Base-by-base conservation (phyloP, 306 rosid species). In the Hippophae gyantsensis region DNA sequence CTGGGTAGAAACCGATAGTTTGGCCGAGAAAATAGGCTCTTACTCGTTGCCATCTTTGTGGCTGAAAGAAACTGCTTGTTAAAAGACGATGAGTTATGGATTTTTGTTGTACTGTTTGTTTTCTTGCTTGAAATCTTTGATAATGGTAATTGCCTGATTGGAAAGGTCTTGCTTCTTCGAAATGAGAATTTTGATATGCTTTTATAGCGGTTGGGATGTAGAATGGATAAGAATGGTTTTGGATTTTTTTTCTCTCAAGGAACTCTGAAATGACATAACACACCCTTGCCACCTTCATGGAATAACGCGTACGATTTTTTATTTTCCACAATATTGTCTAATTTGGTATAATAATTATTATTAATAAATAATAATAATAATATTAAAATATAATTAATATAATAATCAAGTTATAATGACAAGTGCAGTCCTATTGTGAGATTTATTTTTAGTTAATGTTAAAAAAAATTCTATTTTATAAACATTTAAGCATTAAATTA, bases 1-100 rank as follows among this genome's bases (percentile, higher is more conserved):
- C 57, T 60, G 56, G 89, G 58, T 13, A 89, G 83, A 46, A 74
- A 86, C 1, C 84, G 80, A 74, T 79, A 82, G 71, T 53, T 72
- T 11, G 80, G 42, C 54, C 82, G 74, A 18, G 79, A 56, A 63
- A 73, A 59, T 75, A 59, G 79, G 62, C 68, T 62, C 43, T 77
- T 76, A 48, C 87, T 69, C 48, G 82, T 56, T 26, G 95, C 97
- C 97, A 89, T 89, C 26, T 11, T 43, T 6, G 52, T 9, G 25
- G 6, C 0, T 6, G 12, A 3, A 58, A 12, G 13, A 8, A 40
- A 9, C 23, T 32, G 38, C 38, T 32, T 32, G 38, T 32, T 32
- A 45, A 12, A 38, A 18, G 23, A 41, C 18, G 43, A 42, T 54
- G 69, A 23, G 45, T 52, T 72, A 57, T 10, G 10, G 0, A 32